Percentiles rank a stretch among this genome's conserved stretches.
Evolutionary conservation across 2,329 filamentous ascomycete species (phyloP).

Genomic region (Aschersonia sp.): DNA sequence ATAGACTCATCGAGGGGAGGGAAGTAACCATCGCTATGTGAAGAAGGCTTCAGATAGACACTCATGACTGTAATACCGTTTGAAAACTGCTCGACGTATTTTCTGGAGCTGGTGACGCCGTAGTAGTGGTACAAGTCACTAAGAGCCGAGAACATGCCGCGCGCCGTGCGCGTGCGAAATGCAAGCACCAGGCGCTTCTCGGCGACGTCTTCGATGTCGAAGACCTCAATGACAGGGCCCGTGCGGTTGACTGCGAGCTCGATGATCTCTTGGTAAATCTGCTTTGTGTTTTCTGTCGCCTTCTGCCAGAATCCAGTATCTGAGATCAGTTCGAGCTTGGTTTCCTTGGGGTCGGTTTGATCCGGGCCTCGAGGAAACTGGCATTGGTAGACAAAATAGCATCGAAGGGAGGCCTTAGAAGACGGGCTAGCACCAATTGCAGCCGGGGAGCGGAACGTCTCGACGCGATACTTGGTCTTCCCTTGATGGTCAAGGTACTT

Average conservation of each 20-base stretch:
- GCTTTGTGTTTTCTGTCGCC: conserved; percentile 88
- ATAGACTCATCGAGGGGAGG: conserved; percentile 89
- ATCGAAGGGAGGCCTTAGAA: conserved; percentile 73
- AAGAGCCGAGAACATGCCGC: conserved; percentile 86
- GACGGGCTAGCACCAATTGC: conserved; percentile 52
- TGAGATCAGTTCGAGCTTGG: conserved; percentile 77
- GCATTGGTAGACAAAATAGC: conserved; percentile 98
- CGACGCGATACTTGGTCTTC: conserved; percentile 71
- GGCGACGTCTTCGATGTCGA: conserved; percentile 78
- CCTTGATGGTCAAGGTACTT: conserved; percentile 84
- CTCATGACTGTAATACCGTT: conserved; percentile 97
- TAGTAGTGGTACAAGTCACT: conserved; percentile 99
- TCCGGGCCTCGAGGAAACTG: conserved; percentile 64
- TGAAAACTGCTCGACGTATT: conserved; percentile 98
- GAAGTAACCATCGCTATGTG: conserved; percentile 38
- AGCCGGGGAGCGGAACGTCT: conserved; percentile 89
- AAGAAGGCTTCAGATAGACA: conserved; percentile 70
- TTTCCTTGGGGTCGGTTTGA: conserved; percentile 63
- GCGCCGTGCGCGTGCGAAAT: conserved; percentile 83
- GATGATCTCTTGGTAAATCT: conserved; percentile 90
- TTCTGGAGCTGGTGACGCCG: conserved; percentile 85
- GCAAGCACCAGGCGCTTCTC: conserved; percentile 93
- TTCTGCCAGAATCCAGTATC: conserved; percentile 93
- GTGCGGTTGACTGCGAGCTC: conserved; percentile 69
- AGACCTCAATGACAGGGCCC: conserved; percentile 94